Evolutionary conservation across 2,329 filamentous ascomycete genomes (phyloP), one percentile per base, ranked within the genome.

Genomic region (Acrocalymma vagum): DNA sequence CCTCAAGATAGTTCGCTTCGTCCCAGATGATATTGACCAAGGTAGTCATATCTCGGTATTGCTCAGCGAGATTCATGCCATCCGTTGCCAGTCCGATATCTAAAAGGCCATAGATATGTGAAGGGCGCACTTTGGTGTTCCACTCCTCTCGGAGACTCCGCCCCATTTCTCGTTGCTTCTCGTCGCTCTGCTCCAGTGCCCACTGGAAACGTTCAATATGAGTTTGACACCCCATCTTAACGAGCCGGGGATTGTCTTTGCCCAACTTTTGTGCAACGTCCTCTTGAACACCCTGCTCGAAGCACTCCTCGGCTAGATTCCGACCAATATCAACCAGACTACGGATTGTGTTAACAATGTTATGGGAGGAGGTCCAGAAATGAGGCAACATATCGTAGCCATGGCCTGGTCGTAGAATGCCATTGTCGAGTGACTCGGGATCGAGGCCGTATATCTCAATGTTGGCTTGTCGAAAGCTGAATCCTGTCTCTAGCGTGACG

Each of bases 331-430:
- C 52, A n/a, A 73, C 59, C 17, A 77, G 63, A 22, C 62, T 62
- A 20, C 64, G 62, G 39, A 55, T 61, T 5, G 70, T 63, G 32
- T 67, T 68, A 29, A 77, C 67, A 21, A 77, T 68, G 29, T 71
- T 72, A 39, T 71, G 62, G 1, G 81, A 83, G 11, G 89, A 91
- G 0, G 92, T 96, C 94, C 94, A 99, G 29, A 92, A 88, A 45
- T 89, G 85, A 0, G 87, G 82, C 7, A 96, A 77, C 9, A 79
- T 82, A 14, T 85, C 79, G 60, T 90, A 92, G 29, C 82, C 81
- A 11, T 78, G 73, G 15, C 67, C 62, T 11, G 62, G 42, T 28
- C 54, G 65, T 5, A 78, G 57, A 11, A 78, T 55, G 29, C 75
- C 73, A 30, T 76, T 70, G 3, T 57, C 42, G 21, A 94, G 69